A percentile compares a stretch with the other conserved stretches of the same genome.
These are phyloP conservation scores for Leccinum rimulosum DNA, from an alignment of 768 basidiomycete species.

Conservation along the genomic window DNA sequence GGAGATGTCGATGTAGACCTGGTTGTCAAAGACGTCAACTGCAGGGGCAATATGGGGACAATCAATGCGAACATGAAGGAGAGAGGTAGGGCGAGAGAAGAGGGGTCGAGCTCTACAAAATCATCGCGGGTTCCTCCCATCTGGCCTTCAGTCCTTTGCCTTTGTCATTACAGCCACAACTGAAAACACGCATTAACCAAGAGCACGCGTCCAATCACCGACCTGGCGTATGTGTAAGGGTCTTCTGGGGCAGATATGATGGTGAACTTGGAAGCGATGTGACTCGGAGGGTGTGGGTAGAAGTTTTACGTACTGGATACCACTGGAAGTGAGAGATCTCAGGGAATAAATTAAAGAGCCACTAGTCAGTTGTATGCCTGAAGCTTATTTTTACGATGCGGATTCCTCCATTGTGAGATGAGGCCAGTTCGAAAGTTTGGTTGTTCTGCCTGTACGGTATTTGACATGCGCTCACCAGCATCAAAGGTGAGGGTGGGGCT, in stretches of 20 bases:
- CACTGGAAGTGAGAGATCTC: slow-evolving; percentile 83
- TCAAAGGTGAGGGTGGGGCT: no score
- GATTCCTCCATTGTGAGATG: slow-evolving; percentile 82
- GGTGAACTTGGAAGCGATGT: slow-evolving; percentile 61
- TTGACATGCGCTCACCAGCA: slow-evolving; percentile 52
- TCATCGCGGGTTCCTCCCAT: no score
- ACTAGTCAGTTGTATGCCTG: slow-evolving; percentile 89
- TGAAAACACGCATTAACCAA: slow-evolving; percentile 21
- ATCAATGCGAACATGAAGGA: no score
- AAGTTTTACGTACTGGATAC: slow-evolving; percentile 75
- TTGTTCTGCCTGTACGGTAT: slow-evolving; percentile 73
- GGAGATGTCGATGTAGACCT: slow-evolving; percentile 55
- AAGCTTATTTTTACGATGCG: slow-evolving; percentile 90
- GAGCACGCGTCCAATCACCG: slow-evolving; percentile 72
- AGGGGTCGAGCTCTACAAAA: no score
- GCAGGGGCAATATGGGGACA: no score
- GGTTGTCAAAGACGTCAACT: slow-evolving; percentile 56
- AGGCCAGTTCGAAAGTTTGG: slow-evolving; percentile 79
- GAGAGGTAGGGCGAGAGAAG: no score
- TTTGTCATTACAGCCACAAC: no score
- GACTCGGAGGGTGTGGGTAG: not conserved
- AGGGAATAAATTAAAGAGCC: slow-evolving; percentile 84
- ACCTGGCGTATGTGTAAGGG: slow-evolving; percentile 82
- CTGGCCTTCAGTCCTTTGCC: no score
- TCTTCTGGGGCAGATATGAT: slow-evolving; percentile 93